A percentile compares a stretch with the other conserved stretches of the same genome.
Conservation (phyloP, 352 stramenopile species). For the Phytopythium helicoides region DNA sequence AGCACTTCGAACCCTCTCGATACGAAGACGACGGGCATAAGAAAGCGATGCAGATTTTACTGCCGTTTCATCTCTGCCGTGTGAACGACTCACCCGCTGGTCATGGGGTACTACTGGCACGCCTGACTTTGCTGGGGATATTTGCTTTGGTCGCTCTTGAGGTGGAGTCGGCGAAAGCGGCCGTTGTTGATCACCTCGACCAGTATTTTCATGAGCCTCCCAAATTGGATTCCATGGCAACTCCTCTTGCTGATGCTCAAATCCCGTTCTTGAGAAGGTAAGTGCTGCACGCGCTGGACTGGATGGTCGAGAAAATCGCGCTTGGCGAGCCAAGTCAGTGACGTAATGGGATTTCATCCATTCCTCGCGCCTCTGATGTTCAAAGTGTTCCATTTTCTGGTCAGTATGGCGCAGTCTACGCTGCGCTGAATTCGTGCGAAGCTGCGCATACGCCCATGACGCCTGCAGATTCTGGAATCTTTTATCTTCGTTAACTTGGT, state of each 20-base stretch:
- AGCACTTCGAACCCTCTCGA: background rate
- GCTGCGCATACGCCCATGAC: constrained; percentile 29
- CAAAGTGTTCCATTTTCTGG: background rate
- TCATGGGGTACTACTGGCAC: no score
- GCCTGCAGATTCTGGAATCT: constrained; percentile 17
- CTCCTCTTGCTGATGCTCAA: background rate
- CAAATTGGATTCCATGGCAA: constrained; percentile 5
- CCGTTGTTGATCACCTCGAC: no score
- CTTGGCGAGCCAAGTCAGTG: constrained; percentile 9
- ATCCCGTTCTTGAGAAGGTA: background rate
- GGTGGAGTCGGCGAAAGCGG: no score
- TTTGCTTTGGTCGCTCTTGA: no score
- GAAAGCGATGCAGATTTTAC: constrained; percentile 3
- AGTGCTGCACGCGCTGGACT: background rate
- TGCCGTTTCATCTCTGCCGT: background rate
- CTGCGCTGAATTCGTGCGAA: constrained; percentile 6
- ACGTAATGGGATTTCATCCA: constrained; percentile 45
- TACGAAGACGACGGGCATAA: constrained; percentile 1
- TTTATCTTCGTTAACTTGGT: background rate
- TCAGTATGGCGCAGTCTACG: constrained; percentile 8
- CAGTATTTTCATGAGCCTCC: no score
- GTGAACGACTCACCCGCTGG: background rate
- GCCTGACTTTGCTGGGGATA: no score
- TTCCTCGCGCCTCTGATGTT: constrained; percentile 19
- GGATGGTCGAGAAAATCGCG: background rate